phyloP scores from a whole-genome alignment of 1,284 basidiomycete species.

The Sanguinoderma infundibulare region DNA sequence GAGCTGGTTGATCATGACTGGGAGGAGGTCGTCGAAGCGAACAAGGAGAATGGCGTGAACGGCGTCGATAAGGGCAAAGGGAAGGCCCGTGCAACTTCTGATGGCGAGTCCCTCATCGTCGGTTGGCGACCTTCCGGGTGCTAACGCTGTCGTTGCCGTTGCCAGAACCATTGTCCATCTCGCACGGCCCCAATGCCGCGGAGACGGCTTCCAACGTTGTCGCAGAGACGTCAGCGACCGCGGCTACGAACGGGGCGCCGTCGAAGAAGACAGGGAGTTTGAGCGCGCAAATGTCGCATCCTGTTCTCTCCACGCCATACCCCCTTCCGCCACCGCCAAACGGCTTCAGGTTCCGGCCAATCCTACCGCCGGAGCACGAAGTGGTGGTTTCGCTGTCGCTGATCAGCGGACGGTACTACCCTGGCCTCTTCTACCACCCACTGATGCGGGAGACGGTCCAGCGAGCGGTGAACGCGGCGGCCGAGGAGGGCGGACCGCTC shows the following conservation, averaged over 20 bases:
- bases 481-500: constrained; percentile 40
- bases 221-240: constrained; percentile 19
- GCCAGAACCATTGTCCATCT: not conserved
- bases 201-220: constrained; percentile 22
- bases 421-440: constrained; percentile 65
- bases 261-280: constrained; percentile 22
- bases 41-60: not conserved
- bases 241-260: constrained; percentile 10
- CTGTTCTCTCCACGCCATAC: constrained; percentile 42
- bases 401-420: constrained; percentile 78
- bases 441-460: constrained; percentile 48
- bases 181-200: constrained; percentile 5
- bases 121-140: not conserved
- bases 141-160: not conserved
- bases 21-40: constrained; percentile 43
- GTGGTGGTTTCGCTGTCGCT: constrained; percentile 66
- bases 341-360: constrained; percentile 71
- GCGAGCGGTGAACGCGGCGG: constrained; percentile 38
- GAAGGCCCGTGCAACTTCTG: constrained; percentile 4
- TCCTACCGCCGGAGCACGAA: constrained; percentile 66
- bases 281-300: constrained; percentile 44
- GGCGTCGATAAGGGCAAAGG: constrained; percentile 28
- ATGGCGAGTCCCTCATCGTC: not conserved
- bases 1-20: constrained; percentile 76
- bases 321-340: constrained; percentile 62